phyloP scores from a whole-genome alignment of 805 yeast genomes.

The Saccharomycopsis selenospora region DNA sequence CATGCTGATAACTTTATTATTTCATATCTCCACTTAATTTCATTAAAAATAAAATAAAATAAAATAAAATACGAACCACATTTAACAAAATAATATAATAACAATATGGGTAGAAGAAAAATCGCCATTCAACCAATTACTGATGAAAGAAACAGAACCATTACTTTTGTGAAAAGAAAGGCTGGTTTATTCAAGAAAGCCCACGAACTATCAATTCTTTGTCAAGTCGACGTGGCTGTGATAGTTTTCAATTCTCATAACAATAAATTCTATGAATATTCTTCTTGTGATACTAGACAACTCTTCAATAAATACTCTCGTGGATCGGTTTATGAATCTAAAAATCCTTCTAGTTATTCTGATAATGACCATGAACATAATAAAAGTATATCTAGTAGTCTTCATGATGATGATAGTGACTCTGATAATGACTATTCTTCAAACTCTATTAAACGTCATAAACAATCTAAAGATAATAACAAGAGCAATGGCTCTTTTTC shows the following conservation, averaged over 20 bases:
- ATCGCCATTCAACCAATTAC: slow-evolving; percentile 86
- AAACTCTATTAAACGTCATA: slow-evolving; percentile 22
- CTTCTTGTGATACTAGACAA: slow-evolving; percentile 57
- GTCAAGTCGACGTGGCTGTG: slow-evolving; percentile 90
- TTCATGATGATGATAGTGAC: slow-evolving; percentile 14
- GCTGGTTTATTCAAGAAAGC: slow-evolving; percentile 80
- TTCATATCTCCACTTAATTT: too few species aligned
- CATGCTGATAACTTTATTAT: too few species aligned
- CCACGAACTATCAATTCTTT: slow-evolving; percentile 65
- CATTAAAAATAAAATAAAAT: too few species aligned
- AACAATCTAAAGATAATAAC: slow-evolving; percentile 19
- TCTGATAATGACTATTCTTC: slow-evolving; percentile 14
- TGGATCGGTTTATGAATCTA: slow-evolving; percentile 44
- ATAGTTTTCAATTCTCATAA: slow-evolving; percentile 78
- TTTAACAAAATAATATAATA: background rate
- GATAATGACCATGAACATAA: slow-evolving; percentile 45
- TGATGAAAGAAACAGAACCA: slow-evolving; percentile 81
- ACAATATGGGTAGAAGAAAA: slow-evolving; percentile 88
- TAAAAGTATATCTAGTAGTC: background rate
- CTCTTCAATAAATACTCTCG: slow-evolving; percentile 37
- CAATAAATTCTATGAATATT: slow-evolving; percentile 71
- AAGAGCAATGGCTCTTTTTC: slow-evolving; percentile 16
- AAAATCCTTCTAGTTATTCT: slow-evolving; percentile 53
- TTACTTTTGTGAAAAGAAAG: slow-evolving; percentile 87
- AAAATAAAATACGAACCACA: too few species aligned